These are phyloP conservation scores for Paraconiothyrium sp. DNA, from an alignment of 2,329 filamentous ascomycete species.

Conservation along the genomic window DNA sequence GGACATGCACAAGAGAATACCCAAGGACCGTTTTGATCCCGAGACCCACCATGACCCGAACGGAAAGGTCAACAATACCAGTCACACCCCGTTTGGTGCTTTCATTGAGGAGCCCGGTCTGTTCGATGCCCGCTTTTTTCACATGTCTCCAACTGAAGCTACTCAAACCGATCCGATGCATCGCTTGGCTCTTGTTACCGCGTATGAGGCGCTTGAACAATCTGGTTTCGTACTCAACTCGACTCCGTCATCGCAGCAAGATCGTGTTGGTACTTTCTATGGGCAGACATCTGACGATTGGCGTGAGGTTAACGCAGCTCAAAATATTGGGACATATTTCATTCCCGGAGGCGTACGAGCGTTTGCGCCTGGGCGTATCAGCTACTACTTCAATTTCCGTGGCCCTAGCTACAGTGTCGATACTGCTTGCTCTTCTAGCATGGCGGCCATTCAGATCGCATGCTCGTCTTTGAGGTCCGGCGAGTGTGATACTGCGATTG, in stretches of 20 bases:
- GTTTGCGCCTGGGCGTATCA: conserved; percentile 54
- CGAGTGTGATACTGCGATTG: conserved; percentile 36
- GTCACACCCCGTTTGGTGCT: conserved; percentile 25
- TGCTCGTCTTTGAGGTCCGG: conserved; percentile 38
- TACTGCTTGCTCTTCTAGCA: conserved; percentile 40
- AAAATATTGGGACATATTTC: conserved; percentile 25
- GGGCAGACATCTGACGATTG: conserved; percentile 29
- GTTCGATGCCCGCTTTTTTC: conserved; percentile 42
- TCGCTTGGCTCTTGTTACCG: conserved; percentile 34
- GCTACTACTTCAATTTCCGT: conserved; percentile 44
- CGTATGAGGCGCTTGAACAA: conserved; percentile 37
- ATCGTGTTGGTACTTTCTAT: conserved; percentile 30
- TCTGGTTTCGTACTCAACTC: conserved; percentile 32
- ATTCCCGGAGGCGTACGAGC: conserved; percentile 63
- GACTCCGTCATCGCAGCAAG: conserved; percentile 24
- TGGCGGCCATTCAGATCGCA: conserved; percentile 27
- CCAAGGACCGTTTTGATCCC: conserved; percentile 40
- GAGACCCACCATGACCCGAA: conserved; percentile 26
- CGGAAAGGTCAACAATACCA: conserved; percentile 26
- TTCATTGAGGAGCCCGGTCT: conserved; percentile 36
- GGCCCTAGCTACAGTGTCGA: conserved; percentile 55
- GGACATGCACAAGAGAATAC: conserved; percentile 27
- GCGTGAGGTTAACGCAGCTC: conserved; percentile 29
- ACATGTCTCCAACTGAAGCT: conserved; percentile 41
- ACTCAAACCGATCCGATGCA: conserved; percentile 34